Evolutionary conservation across 1,284 basidiomycete species (phyloP).

Genomic region (Blastosporella zonata): DNA sequence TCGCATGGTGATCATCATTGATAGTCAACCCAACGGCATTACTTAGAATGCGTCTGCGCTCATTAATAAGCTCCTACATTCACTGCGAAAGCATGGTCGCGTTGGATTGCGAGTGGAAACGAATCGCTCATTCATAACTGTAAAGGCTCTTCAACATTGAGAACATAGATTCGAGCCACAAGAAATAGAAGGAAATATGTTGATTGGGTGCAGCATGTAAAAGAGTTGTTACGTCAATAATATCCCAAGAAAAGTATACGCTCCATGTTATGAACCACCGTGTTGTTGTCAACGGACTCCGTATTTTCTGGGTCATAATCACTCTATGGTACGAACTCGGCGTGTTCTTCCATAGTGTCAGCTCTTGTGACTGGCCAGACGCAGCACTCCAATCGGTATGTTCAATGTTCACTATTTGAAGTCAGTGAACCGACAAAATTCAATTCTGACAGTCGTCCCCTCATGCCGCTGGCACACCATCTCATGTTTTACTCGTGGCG

Average conservation of each 20-base stretch:
- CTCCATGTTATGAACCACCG: constrained; percentile 14
- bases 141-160: background rate
- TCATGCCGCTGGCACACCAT: constrained; percentile 30
- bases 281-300: constrained; percentile 30
- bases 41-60: background rate
- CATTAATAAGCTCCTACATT: background rate
- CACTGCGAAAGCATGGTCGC: too few species aligned
- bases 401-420: constrained; percentile 4
- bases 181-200: background rate
- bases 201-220: background rate
- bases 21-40: background rate
- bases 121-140: too few species aligned
- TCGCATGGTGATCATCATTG: constrained; percentile 42
- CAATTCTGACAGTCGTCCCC: background rate
- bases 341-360: constrained; percentile 49
- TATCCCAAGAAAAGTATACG: background rate
- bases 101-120: too few species aligned
- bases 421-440: background rate
- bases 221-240: background rate
- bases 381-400: constrained; percentile 27
- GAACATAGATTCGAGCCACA: background rate
- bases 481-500: constrained; percentile 74
- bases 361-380: constrained; percentile 62
- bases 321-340: constrained; percentile 66
- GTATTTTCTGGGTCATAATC: constrained; percentile 33